Percentiles rank a stretch among this genome's conserved stretches.
Conservation (phyloP, 768 basidiomycete genomes). For the Pleurotus sapidus region DNA sequence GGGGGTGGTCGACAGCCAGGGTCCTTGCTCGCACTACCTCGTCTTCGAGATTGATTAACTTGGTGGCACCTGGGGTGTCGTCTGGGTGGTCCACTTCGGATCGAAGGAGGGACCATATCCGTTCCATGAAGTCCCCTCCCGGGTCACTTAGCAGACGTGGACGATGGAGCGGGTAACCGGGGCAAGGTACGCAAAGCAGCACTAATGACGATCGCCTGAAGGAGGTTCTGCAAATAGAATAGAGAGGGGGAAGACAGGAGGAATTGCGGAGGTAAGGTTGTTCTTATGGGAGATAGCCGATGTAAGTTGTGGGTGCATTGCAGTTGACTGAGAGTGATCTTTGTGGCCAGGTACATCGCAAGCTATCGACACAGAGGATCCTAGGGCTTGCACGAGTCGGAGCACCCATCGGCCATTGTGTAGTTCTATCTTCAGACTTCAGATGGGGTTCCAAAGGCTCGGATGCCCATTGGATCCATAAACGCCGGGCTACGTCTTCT, state of each 20-base stretch:
- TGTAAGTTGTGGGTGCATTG: neutral
- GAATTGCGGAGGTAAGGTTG: constrained; percentile 63
- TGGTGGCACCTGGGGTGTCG: constrained; percentile 30
- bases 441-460: constrained; percentile 10
- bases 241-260: constrained; percentile 56
- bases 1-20: constrained; percentile 15
- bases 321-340: constrained; percentile 7
- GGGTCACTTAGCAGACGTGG: constrained; percentile 11
- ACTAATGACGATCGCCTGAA: constrained; percentile 68
- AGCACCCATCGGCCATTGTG: constrained; percentile 38
- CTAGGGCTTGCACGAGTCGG: constrained; percentile 44
- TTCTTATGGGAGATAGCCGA: constrained; percentile 27
- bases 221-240: constrained; percentile 60
- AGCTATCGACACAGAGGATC: constrained; percentile 32
- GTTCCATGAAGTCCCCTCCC: constrained; percentile 44
- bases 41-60: constrained; percentile 68
- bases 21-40: constrained; percentile 61
- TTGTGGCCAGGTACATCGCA: constrained; percentile 31
- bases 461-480: constrained; percentile 32
- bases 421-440: constrained; percentile 1
- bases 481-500: constrained; percentile 23
- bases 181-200: constrained; percentile 59
- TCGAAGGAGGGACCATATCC: constrained; percentile 65
- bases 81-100: constrained; percentile 49
- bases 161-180: constrained; percentile 28